Percentiles rank a stretch among this genome's conserved stretches.
Evolutionary conservation across 1,139 yeast species (phyloP).

Genomic region (Citeromyces siamensis): DNA sequence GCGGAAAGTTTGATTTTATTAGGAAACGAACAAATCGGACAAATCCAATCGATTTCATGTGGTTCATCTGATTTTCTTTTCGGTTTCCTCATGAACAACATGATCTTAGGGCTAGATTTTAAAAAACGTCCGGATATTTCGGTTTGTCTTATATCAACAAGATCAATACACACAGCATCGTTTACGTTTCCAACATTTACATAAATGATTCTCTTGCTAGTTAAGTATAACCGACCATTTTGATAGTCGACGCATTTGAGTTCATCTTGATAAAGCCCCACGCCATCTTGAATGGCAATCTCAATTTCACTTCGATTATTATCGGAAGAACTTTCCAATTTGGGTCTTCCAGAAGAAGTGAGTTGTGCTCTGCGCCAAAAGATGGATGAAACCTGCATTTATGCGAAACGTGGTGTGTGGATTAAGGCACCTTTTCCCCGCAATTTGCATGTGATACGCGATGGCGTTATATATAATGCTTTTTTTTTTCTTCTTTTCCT

Average conservation of each 20-base stretch:
- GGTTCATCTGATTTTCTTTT: neutral
- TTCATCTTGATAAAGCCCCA: slow-evolving; percentile 65
- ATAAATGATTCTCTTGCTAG: slow-evolving; percentile 62
- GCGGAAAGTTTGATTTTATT: slow-evolving; percentile 30
- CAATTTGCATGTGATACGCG: slow-evolving; percentile 2
- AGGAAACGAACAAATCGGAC: slow-evolving; percentile 71
- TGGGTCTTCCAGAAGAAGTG: slow-evolving; percentile 31
- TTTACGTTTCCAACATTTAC: slow-evolving; percentile 32
- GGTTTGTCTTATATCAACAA: slow-evolving; percentile 29
- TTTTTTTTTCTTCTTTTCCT: too few relatives aligned
- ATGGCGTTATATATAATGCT: too few relatives aligned
- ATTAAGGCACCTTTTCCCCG: neutral
- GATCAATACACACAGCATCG: slow-evolving; percentile 34
- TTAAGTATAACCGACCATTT: slow-evolving; percentile 67
- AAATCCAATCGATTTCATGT: slow-evolving; percentile 39
- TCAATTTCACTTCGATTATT: slow-evolving; percentile 23
- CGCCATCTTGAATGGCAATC: slow-evolving; percentile 34
- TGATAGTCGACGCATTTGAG: slow-evolving; percentile 53
- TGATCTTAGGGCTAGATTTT: slow-evolving; percentile 70
- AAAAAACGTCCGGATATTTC: slow-evolving; percentile 54
- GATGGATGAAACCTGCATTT: slow-evolving; percentile 7
- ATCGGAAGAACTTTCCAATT: slow-evolving; percentile 16
- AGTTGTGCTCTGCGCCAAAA: slow-evolving; percentile 28
- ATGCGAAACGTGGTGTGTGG: neutral
- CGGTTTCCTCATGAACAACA: slow-evolving; percentile 9